Evolutionary conservation across 169 alveolate species (phyloP).

Genomic region (Cryptosporidium andersoni): DNA sequence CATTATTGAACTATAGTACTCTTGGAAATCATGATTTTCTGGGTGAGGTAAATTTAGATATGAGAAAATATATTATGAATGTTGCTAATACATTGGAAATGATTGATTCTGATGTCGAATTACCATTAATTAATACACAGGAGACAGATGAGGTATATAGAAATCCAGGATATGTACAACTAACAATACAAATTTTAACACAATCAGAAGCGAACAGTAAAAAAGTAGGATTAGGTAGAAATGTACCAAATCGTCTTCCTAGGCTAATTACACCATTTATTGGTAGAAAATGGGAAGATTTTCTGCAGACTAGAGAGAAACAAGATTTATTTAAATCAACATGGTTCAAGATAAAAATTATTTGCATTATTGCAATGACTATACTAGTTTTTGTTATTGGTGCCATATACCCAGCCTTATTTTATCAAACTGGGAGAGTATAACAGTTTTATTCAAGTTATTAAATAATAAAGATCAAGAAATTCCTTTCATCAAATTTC

Average conservation of each 20-base stretch:
- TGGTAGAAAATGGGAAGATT: slow-evolving; percentile 92
- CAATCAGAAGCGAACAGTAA: slow-evolving; percentile 89
- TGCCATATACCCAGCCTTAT: slow-evolving; percentile 68
- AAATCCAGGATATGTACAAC: slow-evolving; percentile 85
- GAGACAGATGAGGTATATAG: slow-evolving; percentile 70
- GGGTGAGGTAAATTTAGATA: slow-evolving; percentile 87
- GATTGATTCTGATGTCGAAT: slow-evolving; percentile 84
- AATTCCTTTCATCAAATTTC: too few species aligned
- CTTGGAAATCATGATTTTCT: slow-evolving; percentile 85
- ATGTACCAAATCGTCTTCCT: slow-evolving; percentile 89
- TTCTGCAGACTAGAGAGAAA: slow-evolving; percentile 66
- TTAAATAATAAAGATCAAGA: too few species aligned
- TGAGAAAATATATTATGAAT: slow-evolving; percentile 82
- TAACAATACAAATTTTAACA: slow-evolving; percentile 88
- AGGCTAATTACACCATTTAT: slow-evolving; percentile 85
- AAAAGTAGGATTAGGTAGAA: slow-evolving; percentile 87
- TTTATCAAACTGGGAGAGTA: slow-evolving; percentile 25
- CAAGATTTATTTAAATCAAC: slow-evolving; percentile 42
- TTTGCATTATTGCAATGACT: slow-evolving; percentile 30
- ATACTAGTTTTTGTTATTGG: slow-evolving; percentile 44
- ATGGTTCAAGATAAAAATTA: slow-evolving; percentile 49
- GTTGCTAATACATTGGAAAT: slow-evolving; percentile 83
- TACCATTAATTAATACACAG: slow-evolving; percentile 80
- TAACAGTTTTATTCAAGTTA: not conserved
- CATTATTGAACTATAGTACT: slow-evolving; percentile 85